Evolutionary conservation across 2,329 filamentous ascomycete species (phyloP).

Genomic region (Fusarium acutatum): DNA sequence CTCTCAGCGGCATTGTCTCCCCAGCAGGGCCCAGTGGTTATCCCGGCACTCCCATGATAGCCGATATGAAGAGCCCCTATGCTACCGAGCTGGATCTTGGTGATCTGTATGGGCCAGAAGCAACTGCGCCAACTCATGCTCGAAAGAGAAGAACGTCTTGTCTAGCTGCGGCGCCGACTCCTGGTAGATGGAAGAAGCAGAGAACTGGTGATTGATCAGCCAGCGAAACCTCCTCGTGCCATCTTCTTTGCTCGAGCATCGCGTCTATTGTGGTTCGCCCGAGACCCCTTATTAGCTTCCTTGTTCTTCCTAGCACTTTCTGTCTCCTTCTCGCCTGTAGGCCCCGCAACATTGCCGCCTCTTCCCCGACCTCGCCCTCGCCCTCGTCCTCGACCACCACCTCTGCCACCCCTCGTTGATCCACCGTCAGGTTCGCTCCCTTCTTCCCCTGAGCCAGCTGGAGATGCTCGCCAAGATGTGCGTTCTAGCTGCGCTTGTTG

Average conservation of each 20-base stretch:
- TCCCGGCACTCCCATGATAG: constrained; percentile 44
- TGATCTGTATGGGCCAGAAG: constrained; percentile 40
- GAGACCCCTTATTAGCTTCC: constrained; percentile 81
- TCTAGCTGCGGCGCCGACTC: not conserved
- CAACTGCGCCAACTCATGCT: constrained; percentile 15
- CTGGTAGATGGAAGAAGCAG: constrained; percentile 33
- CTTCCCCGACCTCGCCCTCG: constrained; percentile 61
- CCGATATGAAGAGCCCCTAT: constrained; percentile 51
- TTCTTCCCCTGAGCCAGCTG: constrained; percentile 64
- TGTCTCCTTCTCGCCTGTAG: constrained; percentile 74
- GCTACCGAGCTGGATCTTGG: constrained; percentile 48
- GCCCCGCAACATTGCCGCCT: constrained; percentile 70
- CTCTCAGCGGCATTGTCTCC: constrained; percentile 44
- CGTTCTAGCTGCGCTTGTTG: constrained; percentile 70
- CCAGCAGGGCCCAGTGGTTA: constrained; percentile 17
- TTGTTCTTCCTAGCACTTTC: constrained; percentile 77
- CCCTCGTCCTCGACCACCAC: constrained; percentile 56
- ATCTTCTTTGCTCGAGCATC: constrained; percentile 74
- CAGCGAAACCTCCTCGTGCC: constrained; percentile 58
- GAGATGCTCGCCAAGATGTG: constrained; percentile 70
- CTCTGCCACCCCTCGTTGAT: constrained; percentile 57
- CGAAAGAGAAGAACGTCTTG: constrained; percentile 22
- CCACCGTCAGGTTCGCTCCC: constrained; percentile 60
- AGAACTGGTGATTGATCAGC: constrained; percentile 37
- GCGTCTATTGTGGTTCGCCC: constrained; percentile 87